Percentiles rank a stretch among this genome's conserved stretches.
Evolutionary conservation across 1,284 basidiomycete species (phyloP).

Genomic region (Singerocomus inundabilis): DNA sequence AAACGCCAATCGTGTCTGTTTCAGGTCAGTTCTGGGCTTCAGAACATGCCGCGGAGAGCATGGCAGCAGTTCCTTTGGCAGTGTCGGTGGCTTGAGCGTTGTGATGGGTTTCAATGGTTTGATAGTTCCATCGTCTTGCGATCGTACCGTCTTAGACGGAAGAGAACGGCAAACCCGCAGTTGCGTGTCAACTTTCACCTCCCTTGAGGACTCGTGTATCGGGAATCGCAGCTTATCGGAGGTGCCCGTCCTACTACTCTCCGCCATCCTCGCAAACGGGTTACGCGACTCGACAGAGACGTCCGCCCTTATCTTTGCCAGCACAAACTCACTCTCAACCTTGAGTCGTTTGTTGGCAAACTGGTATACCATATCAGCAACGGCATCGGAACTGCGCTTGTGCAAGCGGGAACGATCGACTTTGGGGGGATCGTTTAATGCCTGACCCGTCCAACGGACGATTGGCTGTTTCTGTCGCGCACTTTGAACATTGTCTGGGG

Average conservation of each 20-base stretch:
- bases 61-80: slow-evolving; percentile 29
- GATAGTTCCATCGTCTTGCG: slow-evolving; percentile 1
- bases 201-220: background rate
- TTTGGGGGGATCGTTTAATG: slow-evolving; percentile 9
- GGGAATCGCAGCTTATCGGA: background rate
- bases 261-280: slow-evolving; percentile 25
- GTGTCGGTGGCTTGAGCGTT: slow-evolving; percentile 33
- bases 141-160: background rate
- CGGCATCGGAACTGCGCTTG: slow-evolving; percentile 23
- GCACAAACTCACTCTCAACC: slow-evolving; percentile 25
- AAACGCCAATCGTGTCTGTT: slow-evolving; percentile 25
- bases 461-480: background rate
- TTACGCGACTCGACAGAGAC: slow-evolving; percentile 15
- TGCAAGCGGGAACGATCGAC: slow-evolving; percentile 29
- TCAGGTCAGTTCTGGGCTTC: slow-evolving; percentile 13
- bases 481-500: background rate
- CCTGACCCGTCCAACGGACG: slow-evolving; percentile 1
- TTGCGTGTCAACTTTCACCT: background rate
- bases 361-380: slow-evolving; percentile 21
- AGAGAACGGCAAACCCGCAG: slow-evolving; percentile 13
- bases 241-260: background rate
- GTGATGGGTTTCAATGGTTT: slow-evolving; percentile 41
- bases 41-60: slow-evolving; percentile 2
- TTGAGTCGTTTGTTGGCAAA: slow-evolving; percentile 26
- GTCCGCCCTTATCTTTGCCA: slow-evolving; percentile 10